Conservation (phyloP, 345 rosid genomes). For the Ceriops tagal region DNA sequence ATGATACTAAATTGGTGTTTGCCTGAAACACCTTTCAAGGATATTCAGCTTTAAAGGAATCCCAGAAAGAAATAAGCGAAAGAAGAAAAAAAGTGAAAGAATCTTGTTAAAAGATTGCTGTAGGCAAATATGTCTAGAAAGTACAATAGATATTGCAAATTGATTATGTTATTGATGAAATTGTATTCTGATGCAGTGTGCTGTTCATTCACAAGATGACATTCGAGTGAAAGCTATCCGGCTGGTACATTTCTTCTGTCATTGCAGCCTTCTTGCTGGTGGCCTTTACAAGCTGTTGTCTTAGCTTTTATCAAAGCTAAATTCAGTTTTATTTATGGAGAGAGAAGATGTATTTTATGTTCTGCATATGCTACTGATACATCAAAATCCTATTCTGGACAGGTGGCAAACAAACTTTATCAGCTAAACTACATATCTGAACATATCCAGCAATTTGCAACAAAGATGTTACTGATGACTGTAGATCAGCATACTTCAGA, state of each 20-base stretch:
- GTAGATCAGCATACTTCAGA: slow-evolving; percentile 48
- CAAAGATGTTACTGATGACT: slow-evolving; percentile 63
- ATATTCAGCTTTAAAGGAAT: too few relatives aligned
- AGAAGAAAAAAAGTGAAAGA: not conserved
- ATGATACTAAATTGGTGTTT: too few relatives aligned
- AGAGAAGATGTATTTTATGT: not conserved
- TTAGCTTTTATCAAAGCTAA: not conserved
- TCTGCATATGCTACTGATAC: slow-evolving; percentile 1
- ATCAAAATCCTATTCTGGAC: slow-evolving; percentile 25
- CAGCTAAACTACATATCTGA: slow-evolving; percentile 67
- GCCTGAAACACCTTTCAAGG: too few relatives aligned
- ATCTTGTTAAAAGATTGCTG: not conserved
- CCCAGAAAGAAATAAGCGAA: not conserved
- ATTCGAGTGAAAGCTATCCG: slow-evolving; percentile 90
- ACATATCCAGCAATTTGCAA: slow-evolving; percentile 81
- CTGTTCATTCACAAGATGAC: slow-evolving; percentile 89
- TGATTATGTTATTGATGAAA: slow-evolving; percentile 26
- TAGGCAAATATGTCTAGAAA: not conserved
- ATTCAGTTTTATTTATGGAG: not conserved
- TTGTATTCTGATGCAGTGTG: slow-evolving; percentile 58
- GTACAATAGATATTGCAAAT: not conserved
- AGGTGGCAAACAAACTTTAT: slow-evolving; percentile 97
- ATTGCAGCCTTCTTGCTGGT: not conserved
- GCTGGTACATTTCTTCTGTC: slow-evolving; percentile 49
- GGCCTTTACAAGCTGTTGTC: not conserved